These are phyloP conservation scores for Fusarium falciforme DNA, from an alignment of 2,329 filamentous ascomycete genomes.

Conservation along the genomic window DNA sequence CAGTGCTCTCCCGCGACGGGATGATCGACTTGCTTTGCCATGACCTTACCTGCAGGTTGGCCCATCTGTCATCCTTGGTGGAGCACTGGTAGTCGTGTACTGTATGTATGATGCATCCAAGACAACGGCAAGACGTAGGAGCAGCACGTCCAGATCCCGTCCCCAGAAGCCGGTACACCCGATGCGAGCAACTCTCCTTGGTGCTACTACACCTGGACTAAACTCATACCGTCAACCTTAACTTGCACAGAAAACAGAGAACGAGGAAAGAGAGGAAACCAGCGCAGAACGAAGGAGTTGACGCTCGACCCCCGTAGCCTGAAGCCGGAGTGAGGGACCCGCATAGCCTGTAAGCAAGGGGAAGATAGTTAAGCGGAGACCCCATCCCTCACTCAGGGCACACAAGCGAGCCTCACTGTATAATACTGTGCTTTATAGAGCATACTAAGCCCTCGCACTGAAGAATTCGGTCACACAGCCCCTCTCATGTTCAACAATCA, in stretches of 20 bases:
- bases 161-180: slow-evolving; percentile 7
- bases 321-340: slow-evolving; percentile 26
- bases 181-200: background rate
- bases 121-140: slow-evolving; percentile 20
- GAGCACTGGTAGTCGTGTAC: slow-evolving; percentile 18
- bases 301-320: background rate
- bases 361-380: slow-evolving; percentile 30
- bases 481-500: slow-evolving; percentile 20
- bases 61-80: slow-evolving; percentile 19
- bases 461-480: slow-evolving; percentile 20
- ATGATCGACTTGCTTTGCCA: slow-evolving; percentile 35
- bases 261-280: background rate
- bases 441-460: background rate
- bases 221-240: background rate
- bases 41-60: slow-evolving; percentile 30
- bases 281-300: background rate
- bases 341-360: slow-evolving; percentile 41
- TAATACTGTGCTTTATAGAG: slow-evolving; percentile 7
- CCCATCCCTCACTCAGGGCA: slow-evolving; percentile 32
- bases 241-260: background rate
- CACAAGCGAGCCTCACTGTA: slow-evolving; percentile 2
- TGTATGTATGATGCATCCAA: slow-evolving; percentile 30
- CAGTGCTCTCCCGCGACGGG: slow-evolving; percentile 25
- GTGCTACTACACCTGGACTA: background rate
- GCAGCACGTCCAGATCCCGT: slow-evolving; percentile 2